Conservation (phyloP, 805 yeast genomes). For the Metschnikowia similis region DNA sequence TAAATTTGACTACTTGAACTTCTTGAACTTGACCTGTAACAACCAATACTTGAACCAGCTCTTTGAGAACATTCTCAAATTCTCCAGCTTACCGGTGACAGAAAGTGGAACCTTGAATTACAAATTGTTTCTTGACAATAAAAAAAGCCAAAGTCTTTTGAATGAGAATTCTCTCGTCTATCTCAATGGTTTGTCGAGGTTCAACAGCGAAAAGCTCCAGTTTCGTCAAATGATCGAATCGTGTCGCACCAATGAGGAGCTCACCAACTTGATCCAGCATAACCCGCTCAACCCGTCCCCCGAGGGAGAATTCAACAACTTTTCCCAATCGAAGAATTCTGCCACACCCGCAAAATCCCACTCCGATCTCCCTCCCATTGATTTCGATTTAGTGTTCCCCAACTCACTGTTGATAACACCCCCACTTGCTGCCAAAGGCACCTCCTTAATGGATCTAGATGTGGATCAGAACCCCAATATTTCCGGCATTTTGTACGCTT, state of each 20-base stretch:
- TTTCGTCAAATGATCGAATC: conserved; percentile 40
- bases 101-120: conserved; percentile 10
- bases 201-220: conserved; percentile 39
- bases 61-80: conserved; percentile 34
- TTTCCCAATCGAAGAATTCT: neutral
- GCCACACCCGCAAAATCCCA: neutral
- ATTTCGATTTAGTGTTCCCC: conserved; percentile 29
- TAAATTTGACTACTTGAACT: conserved; percentile 44
- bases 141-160: conserved; percentile 16
- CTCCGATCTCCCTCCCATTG: conserved; percentile 20
- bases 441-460: conserved; percentile 4
- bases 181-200: conserved; percentile 31
- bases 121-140: conserved; percentile 14
- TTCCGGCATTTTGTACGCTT: conserved; percentile 51
- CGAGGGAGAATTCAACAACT: neutral
- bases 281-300: conserved; percentile 21
- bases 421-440: conserved; percentile 3
- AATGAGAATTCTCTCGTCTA: conserved; percentile 27
- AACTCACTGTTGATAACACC: conserved; percentile 5
- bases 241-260: conserved; percentile 35
- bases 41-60: conserved; percentile 39
- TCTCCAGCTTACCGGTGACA: conserved; percentile 19
- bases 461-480: conserved; percentile 29
- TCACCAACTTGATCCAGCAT: conserved; percentile 28
- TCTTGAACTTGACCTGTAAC: conserved; percentile 32